These are phyloP conservation scores for Alternaria novae-zelandiae DNA, from an alignment of 2,329 filamentous ascomycete genomes.

Conservation along the genomic window DNA sequence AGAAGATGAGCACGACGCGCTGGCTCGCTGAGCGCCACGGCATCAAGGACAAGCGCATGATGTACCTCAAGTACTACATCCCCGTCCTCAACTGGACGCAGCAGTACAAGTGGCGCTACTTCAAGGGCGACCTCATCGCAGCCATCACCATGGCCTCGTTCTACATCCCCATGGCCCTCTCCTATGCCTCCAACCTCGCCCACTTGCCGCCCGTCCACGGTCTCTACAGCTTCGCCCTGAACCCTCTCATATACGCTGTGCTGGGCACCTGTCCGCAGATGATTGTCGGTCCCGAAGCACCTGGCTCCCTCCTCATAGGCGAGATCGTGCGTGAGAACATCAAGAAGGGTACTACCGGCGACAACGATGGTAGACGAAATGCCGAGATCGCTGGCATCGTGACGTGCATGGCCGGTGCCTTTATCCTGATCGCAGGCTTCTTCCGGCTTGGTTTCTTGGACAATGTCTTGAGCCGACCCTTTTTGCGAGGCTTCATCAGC, in stretches of 20 bases:
- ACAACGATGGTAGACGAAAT: conserved; percentile 73
- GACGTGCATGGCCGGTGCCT: conserved; percentile 83
- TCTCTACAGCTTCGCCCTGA: conserved; percentile 92
- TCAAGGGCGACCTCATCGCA: conserved; percentile 85
- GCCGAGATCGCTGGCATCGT: conserved; percentile 87
- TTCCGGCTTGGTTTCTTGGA: conserved; percentile 90
- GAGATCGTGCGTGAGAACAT: conserved; percentile 82
- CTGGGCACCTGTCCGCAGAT: conserved; percentile 91
- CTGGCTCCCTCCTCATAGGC: conserved; percentile 88
- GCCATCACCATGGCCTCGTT: conserved; percentile 97
- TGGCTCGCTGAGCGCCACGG: conserved; percentile 75
- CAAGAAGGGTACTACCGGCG: conserved; percentile 67
- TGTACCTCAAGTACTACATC: conserved; percentile 91
- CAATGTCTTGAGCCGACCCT: conserved; percentile 90
- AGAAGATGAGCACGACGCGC: conserved; percentile 74
- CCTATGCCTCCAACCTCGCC: conserved; percentile 87
- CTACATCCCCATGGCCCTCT: conserved; percentile 96
- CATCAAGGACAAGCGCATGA: conserved; percentile 72
- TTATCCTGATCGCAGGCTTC: conserved; percentile 86
- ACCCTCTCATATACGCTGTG: conserved; percentile 87
- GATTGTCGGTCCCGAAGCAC: conserved; percentile 93
- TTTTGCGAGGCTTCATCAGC: conserved; percentile 93
- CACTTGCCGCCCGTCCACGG: conserved; percentile 94
- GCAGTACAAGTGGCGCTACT: conserved; percentile 82
- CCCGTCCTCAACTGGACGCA: conserved; percentile 89